Evolutionary conservation across 2,329 filamentous ascomycete species (phyloP), one percentile per base, ranked within the genome.

Genomic region (Fusarium nurragi): DNA sequence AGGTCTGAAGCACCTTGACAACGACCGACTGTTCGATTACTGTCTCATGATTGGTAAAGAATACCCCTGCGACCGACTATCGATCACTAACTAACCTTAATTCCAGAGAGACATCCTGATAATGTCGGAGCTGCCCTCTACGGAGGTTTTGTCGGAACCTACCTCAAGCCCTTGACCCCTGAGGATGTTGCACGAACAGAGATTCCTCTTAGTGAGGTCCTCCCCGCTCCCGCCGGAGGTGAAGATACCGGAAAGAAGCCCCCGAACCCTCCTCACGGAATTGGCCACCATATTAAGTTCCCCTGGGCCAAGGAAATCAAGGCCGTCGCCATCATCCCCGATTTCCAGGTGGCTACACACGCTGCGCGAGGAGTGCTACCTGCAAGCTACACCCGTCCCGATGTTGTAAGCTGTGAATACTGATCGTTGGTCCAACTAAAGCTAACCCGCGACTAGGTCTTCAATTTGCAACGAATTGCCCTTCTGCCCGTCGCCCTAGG

Each of bases 201-300:
- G 79, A 97, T 99, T 56, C 95, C 95, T 6, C 86, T 97, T 28
- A 94, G 91, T 68, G 95, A 99, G 79, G 95, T 98, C 32, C 84
- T 98, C 16, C 94, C 94, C 2, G 87, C 92, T 43, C 94, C 94
- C 1, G 93, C 94, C 10, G 95, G 95, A 63, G 95, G 95, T 50
- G 84, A 94, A 45, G 94, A 98, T 77, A 98, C 94, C 1, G 94
- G 95, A 37, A 84, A 91, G 71, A 88, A 83, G 69, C 95, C 95
- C 19, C 94, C 95, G 6, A 86, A 92, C 75, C 95, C 95, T n/a
- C 95, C 95, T 4, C 77, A 90, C 68, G 92, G 93, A 72, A 98
- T 99, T 71, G 95, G 94, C 45, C 94, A 97, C 77, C 97, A 97
- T 81, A 94, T 96, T 80, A 94, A 94, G 78, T 98, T 97, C 78